These are phyloP conservation scores for Bruguiera hainesii DNA, from an alignment of 441 rosid species.

Conservation along the genomic window DNA sequence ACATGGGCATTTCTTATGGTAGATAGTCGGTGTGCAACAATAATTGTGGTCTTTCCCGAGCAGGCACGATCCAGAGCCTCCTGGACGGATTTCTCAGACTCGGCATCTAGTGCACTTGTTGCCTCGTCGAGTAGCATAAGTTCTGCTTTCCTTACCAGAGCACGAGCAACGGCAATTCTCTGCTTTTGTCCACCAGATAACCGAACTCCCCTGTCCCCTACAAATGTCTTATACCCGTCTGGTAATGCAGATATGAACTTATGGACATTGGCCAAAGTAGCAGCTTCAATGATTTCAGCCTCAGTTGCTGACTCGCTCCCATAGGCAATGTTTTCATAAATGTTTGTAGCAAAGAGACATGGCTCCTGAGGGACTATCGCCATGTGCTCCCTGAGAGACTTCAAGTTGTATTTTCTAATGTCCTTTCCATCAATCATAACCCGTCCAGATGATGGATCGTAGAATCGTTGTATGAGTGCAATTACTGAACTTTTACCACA, in stretches of 20 bases:
- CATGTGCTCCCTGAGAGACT: conserved; percentile 83
- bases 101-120: conserved; percentile 92
- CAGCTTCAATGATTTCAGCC: conserved; percentile 94
- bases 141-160: conserved; percentile 83
- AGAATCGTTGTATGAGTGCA: conserved; percentile 76
- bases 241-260: conserved; percentile 87
- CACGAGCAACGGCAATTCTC: conserved; percentile 86
- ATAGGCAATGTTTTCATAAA: conserved; percentile 90
- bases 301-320: conserved; percentile 85
- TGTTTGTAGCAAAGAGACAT: conserved; percentile 81
- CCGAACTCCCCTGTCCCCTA: conserved; percentile 92
- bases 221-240: conserved; percentile 81
- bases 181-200: conserved; percentile 98
- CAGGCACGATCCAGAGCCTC: conserved; percentile 94
- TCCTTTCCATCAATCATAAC: conserved; percentile 91
- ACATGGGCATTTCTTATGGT: conserved; percentile 87
- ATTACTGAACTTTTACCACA: conserved; percentile 97
- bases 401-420: conserved; percentile 87
- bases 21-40: conserved; percentile 89
- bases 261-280: conserved; percentile 88
- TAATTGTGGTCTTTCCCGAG: conserved; percentile 76
- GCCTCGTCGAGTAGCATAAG: conserved; percentile 97
- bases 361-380: conserved; percentile 98
- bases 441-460: conserved; percentile 91
- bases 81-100: conserved; percentile 93